Conservation (phyloP, 345 rosid genomes). For the Bruguiera sexangula region DNA sequence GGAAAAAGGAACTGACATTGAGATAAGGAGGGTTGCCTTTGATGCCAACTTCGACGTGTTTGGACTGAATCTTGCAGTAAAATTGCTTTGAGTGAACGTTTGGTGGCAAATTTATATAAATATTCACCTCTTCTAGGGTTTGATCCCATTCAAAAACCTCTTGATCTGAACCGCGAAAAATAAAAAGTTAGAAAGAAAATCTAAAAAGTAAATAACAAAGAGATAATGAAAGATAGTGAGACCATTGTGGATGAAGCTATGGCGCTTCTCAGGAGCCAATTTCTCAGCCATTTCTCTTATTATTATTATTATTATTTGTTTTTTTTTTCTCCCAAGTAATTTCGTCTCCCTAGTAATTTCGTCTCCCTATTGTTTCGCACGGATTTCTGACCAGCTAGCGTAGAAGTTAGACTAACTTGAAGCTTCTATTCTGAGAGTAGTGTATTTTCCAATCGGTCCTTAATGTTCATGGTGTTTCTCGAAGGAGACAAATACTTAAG, state of each 20-base stretch:
- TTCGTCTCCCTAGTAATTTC: not conserved
- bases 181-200: not conserved
- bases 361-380: constrained; percentile 1
- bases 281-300: constrained; percentile 48
- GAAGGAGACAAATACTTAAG: no score
- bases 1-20: constrained; percentile 44
- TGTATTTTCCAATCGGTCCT: constrained; percentile 1
- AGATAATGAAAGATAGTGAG: not conserved
- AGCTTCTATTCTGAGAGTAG: constrained; percentile 9
- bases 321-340: not conserved
- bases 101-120: constrained; percentile 69
- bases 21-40: constrained; percentile 95
- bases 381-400: not conserved
- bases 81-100: constrained; percentile 69
- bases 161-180: constrained; percentile 37
- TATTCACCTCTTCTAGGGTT: constrained; percentile 78
- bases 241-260: constrained; percentile 50
- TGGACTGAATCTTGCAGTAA: constrained; percentile 75
- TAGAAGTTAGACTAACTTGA: not conserved
- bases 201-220: not conserved
- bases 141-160: constrained; percentile 96
- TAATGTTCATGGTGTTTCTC: not conserved
- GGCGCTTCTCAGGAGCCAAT: constrained; percentile 67
- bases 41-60: constrained; percentile 88
- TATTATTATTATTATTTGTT: not conserved